Percentiles rank a stretch among this genome's conserved stretches.
Conservation (phyloP, 2,329 filamentous ascomycete species). For the Pezicula rhizophila region DNA sequence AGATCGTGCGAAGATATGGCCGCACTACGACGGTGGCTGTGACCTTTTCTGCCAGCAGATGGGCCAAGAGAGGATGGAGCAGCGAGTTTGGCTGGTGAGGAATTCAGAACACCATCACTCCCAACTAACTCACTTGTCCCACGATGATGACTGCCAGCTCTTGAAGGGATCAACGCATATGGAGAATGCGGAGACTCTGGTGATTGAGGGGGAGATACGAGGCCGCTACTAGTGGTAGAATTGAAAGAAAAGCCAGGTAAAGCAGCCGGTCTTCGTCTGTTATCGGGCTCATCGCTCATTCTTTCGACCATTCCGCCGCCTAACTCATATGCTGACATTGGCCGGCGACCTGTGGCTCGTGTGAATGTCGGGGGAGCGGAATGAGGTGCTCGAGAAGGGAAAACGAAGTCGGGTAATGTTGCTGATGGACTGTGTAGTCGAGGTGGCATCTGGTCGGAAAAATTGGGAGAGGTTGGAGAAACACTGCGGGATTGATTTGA, state of each 20-base stretch:
- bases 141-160: slow-evolving; percentile 60
- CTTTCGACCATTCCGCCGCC: slow-evolving; percentile 5
- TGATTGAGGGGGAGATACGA: slow-evolving; percentile 42
- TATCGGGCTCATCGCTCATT: not conserved
- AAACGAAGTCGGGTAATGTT: slow-evolving; percentile 61
- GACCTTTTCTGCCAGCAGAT: slow-evolving; percentile 34
- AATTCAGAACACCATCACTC: slow-evolving; percentile 42
- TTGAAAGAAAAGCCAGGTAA: slow-evolving; percentile 28
- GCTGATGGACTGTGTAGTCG: slow-evolving; percentile 26
- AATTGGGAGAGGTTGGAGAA: slow-evolving; percentile 2
- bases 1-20: slow-evolving; percentile 76
- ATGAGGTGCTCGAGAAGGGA: slow-evolving; percentile 43
- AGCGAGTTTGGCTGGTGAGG: slow-evolving; percentile 21
- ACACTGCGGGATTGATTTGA: slow-evolving; percentile 1
- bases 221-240: slow-evolving; percentile 21
- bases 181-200: slow-evolving; percentile 20
- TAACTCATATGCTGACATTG: slow-evolving; percentile 36
- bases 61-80: slow-evolving; percentile 14
- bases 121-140: slow-evolving; percentile 85
- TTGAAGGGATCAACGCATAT: slow-evolving; percentile 38
- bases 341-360: slow-evolving; percentile 43
- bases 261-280: slow-evolving; percentile 15
- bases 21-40: slow-evolving; percentile 74
- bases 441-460: not conserved
- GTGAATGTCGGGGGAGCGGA: slow-evolving; percentile 43